Evolutionary conservation across 2,329 filamentous ascomycete genomes (phyloP).

Genomic region (Calonectria pseudoreteaudii): DNA sequence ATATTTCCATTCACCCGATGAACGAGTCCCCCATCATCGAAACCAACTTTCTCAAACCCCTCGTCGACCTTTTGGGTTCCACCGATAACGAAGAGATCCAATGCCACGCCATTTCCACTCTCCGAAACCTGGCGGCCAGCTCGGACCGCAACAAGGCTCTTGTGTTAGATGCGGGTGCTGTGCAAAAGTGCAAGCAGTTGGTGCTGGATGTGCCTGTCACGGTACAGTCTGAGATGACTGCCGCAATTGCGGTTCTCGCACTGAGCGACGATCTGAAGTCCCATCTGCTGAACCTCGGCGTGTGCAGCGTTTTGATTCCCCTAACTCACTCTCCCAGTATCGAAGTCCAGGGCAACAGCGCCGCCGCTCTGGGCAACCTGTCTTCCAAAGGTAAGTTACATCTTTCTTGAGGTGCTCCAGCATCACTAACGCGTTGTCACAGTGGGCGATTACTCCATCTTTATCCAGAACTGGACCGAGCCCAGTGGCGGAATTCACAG

Average conservation of each 20-base stretch:
- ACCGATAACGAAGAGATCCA: conserved; percentile 99
- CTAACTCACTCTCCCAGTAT: conserved; percentile 96
- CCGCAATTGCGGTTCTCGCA: conserved; percentile 96
- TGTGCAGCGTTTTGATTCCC: conserved; percentile 96
- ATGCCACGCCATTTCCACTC: conserved; percentile 96
- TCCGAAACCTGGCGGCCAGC: conserved; percentile 94
- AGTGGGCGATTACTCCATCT: conserved; percentile 98
- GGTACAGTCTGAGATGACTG: conserved; percentile 99
- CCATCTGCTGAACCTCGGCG: conserved; percentile 88
- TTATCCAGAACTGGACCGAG: conserved; percentile 92
- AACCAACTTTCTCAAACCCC: conserved; percentile 91
- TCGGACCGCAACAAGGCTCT: conserved; percentile 98
- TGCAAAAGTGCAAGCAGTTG: conserved; percentile 98
- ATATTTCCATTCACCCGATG: conserved; percentile 97
- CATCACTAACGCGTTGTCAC: conserved; percentile 27
- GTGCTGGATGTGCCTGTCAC: conserved; percentile 93
- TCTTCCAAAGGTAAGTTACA: conserved; percentile 87
- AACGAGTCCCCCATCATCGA: conserved; percentile 99
- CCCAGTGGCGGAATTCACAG: conserved; percentile 96
- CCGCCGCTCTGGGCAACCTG: conserved; percentile 92
- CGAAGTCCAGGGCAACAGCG: conserved; percentile 98
- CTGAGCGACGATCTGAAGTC: conserved; percentile 96
- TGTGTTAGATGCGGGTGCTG: conserved; percentile 95
- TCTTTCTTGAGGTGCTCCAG: background rate
- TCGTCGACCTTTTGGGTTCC: conserved; percentile 93